Evolutionary conservation across 768 basidiomycete genomes (phyloP), one percentile per base, ranked within the genome.

Genomic region (Brasilioporus rufonigricans): DNA sequence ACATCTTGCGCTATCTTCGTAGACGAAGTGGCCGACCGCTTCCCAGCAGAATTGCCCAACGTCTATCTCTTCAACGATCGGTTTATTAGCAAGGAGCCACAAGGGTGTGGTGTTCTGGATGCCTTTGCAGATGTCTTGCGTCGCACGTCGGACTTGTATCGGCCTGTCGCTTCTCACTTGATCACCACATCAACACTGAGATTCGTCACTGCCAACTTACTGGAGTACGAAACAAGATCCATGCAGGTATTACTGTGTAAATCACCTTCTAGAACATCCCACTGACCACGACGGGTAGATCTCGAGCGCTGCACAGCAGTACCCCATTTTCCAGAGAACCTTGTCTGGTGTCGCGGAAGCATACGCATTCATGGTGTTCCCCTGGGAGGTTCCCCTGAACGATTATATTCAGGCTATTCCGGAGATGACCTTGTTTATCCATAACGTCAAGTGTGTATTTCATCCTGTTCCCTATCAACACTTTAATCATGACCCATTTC

Each of bases 381-480:
- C 72, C 10, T 40, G 54, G 5, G 61, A 68, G 5, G 49, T 74
- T 12, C 72, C 74, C 3, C 35, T 75, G n/a, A 54, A 54, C 23
- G 55, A 64, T 2, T 77, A 75, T 41, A 63, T 72, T 23, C 76
- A 77, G 53, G 67, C 70, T 14, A 56, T 78, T 29, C 77, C 75
- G 0, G 73, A 76, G 39, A 57, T 74, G 14, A 62, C 59, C 9
- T 47, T 62, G 16, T 71, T 69, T 56, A 68, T 74, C 31, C 61
- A 70, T 26, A 67, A 71, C 27, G 64, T 57, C 40, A 78, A 78
- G 78, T 77, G 19, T 46, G 75, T 66, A 16, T 7, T 35, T 16
- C n/a, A n/a, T 23, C 13, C 2, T 32, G 26, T 27, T 21, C 24
- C 18, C n/a, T 4, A 7, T 44, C 9, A n/a, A 21, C 32, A 3